Base-by-base conservation (phyloP, 1,284 basidiomycete genomes). In the Trichosporon sp. region DNA sequence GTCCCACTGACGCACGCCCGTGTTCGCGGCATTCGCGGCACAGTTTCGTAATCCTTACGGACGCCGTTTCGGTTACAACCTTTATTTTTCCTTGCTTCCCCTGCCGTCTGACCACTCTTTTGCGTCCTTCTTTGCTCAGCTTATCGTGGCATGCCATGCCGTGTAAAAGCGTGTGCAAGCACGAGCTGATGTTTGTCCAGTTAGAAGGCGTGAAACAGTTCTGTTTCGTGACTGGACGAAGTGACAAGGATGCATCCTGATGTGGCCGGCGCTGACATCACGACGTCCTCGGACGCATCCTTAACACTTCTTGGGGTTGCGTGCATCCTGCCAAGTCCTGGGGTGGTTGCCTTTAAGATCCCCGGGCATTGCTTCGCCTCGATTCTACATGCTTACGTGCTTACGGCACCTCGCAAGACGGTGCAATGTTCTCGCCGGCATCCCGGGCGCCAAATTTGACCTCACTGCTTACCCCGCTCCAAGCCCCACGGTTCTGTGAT, bases 1-100 rank as follows among this genome's bases (percentile, higher is more conserved):
- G 21, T 19, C 4, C 5, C 19, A 16, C 51, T 54, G 51, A 54
- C 51, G 51, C 19, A 54, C 51, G 51, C 10, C 51, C 21, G 21
- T 10, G 51, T 26, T 54, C 51, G 51, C 51, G 51, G 51, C 51
- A 54, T 54, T 26, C n/a, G 51, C 51, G 51, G 51, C 51, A 54
- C 8, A 19, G 6, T 54, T 54, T 7, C 51, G 51, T 54, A 54
- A 54, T 54, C 51, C 51, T 54, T 54, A 54, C 51, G 51, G 51
- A 26, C 51, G n/a, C 51, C 51, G 51, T 54, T 54, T 54, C 51
- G 51, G 51, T 54, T 54, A 54, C 51, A 54, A 54, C 51, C 51
- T 54, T 54, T 26, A 21, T 21, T 54, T 54, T 21, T 54, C 51
- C 51, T 54, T 26, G n/a, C 51, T 54, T 54, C 51, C 51, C 51